Evolutionary conservation across 176 grass and related monocot genomes (phyloP), one percentile per base, ranked within the genome.

Genomic region (Paspalum notatum): DNA sequence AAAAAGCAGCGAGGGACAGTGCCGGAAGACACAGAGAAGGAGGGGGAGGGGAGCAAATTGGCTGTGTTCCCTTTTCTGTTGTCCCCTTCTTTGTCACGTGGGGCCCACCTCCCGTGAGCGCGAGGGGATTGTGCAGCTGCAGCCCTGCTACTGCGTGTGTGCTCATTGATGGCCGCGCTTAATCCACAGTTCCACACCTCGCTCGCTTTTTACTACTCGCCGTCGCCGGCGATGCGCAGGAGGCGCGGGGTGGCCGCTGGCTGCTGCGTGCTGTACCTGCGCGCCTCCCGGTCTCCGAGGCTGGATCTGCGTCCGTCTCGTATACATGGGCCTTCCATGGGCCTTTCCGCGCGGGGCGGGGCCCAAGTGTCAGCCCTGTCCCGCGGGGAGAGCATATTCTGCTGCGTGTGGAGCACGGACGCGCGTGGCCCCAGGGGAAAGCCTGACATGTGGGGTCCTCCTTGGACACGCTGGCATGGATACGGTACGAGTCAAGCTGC

Each of bases 131-230:
- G 32, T 32, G 32, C 32, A 32, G 32, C 32, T 3, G 32, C 32
- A 32, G 32, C 41, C 2, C 14, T 37, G 74, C 22, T 11, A 1
- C 24, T 10, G 1, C n/a, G n/a, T 2, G 7, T 15, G 6, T 3
- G 54, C 55, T 38, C 70, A 56, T 76, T 84, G 87, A 76, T 84
- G 70, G 17, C 68, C n/a, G 80, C 58, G 80, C 75, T 74, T 63
- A 21, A 46, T 44, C 71, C 40, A 39, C 56, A 12, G n/a, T n/a
- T n/a, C n/a, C n/a, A n/a, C n/a, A n/a, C n/a, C n/a, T n/a, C n/a
- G n/a, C n/a, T n/a, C n/a, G n/a, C n/a, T n/a, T n/a, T n/a, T n/a
- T n/a, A n/a, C n/a, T n/a, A n/a, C n/a, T n/a, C n/a, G n/a, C n/a
- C n/a, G n/a, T n/a, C n/a, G n/a, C n/a, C 22, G 44, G 65, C 70